These are phyloP conservation scores for Nemophila menziesii DNA, from an alignment of 257 asterid species.

Conservation along the genomic window DNA sequence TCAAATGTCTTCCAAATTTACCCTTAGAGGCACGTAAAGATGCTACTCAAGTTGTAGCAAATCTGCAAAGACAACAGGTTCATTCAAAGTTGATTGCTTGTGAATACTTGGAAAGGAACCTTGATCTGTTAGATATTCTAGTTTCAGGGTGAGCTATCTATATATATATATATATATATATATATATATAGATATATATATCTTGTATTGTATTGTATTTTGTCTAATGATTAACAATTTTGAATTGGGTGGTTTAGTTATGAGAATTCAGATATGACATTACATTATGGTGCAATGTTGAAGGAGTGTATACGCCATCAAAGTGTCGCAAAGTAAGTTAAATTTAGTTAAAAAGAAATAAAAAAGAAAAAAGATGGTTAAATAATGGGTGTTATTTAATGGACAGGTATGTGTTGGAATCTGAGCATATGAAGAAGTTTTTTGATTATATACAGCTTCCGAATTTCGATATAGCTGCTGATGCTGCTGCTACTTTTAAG, in stretches of 20 bases:
- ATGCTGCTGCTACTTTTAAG: slow-evolving; percentile 45
- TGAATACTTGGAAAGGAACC: slow-evolving; percentile 82
- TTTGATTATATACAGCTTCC: slow-evolving; percentile 35
- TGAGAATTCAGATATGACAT: slow-evolving; percentile 73
- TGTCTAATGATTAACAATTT: slow-evolving; percentile 7
- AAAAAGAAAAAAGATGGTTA: too few species aligned
- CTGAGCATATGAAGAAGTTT: slow-evolving; percentile 40
- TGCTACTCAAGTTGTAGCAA: slow-evolving; percentile 95
- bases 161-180: too few species aligned
- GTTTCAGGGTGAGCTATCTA: slow-evolving; percentile 57
- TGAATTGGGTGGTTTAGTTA: slow-evolving; percentile 34
- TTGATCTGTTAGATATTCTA: slow-evolving; percentile 78
- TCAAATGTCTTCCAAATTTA: slow-evolving; percentile 66
- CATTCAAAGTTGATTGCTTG: slow-evolving; percentile 91
- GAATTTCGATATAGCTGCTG: slow-evolving; percentile 44
- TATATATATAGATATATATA: too few species aligned
- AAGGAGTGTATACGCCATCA: slow-evolving; percentile 99
- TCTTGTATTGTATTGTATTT: neutral
- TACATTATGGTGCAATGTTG: slow-evolving; percentile 91
- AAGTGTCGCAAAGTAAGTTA: slow-evolving; percentile 73
- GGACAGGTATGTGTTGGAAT: slow-evolving; percentile 35
- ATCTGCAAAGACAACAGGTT: slow-evolving; percentile 97
- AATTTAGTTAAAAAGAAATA: neutral
- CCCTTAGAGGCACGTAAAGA: slow-evolving; percentile 90
- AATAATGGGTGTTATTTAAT: neutral